Base-by-base conservation (phyloP, 2,329 filamentous ascomycete species). In the Fusarium sublunatum region DNA sequence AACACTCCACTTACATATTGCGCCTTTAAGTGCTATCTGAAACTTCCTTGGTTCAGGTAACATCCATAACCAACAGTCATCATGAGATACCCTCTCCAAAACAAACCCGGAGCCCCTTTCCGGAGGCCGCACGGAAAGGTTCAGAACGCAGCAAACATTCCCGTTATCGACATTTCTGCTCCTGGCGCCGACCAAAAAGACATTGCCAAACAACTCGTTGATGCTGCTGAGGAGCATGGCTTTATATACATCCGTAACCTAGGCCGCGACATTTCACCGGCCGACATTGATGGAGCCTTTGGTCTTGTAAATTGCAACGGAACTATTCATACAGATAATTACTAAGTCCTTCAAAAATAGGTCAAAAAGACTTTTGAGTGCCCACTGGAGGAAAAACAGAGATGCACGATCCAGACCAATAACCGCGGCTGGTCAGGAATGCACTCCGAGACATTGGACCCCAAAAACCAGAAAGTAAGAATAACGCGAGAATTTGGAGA, bases 351-450 rank as follows among this genome's bases (percentile, higher is more conserved):
- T 24, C 12, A 12, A 11, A 19, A 36, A 61, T 47, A 73, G 90
- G 91, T 89, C 24, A 85, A 82, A 67, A 82, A 84, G 45, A 90
- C 96, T 71, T 97, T 97, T 77, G 72, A 72, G 26, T 86, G 88
- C 11, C 87, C 92, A 0, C 53, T 82, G 0, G 85, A 88, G 58
- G 89, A 93, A 64, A 97, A 97, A 76, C 79, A 87, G 58, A 79
- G 81, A 71, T 96, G 89, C 72, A 85, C 85, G 10, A 96, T 97
- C 63, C 83, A 87, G 69, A 87, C 87, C 26, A 83, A 95, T 80
- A 98, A 98, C 73, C 86, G 88, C 38, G 95, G 94, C 57, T 99
- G 93, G 93, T 86, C 91, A 2, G 88, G 87, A 13, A 93, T 96
- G 90, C 90, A 94, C 71, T 87, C 87, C 11, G 94, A 99, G 78